Conservation (phyloP, 176 grass and related monocot genomes). For the Musa acuminata region DNA sequence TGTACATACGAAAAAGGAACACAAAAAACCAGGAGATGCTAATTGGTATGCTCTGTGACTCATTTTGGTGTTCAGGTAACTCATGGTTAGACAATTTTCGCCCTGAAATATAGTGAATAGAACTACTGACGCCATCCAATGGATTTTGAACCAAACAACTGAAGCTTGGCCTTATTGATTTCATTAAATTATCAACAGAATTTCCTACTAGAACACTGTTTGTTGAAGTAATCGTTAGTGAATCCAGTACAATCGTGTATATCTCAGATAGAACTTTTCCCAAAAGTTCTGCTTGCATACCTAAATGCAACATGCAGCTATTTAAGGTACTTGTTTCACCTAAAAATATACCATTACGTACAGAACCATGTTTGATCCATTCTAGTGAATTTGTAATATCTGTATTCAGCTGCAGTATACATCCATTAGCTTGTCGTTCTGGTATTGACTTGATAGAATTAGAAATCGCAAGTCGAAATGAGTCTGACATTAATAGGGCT, state of each 20-base stretch:
- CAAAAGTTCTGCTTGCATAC: slow-evolving; percentile 50
- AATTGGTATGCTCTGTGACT: slow-evolving; percentile 18
- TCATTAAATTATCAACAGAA: slow-evolving; percentile 66
- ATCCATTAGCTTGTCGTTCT: slow-evolving; percentile 68
- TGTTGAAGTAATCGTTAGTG: slow-evolving; percentile 59
- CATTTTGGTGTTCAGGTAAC: slow-evolving; percentile 25
- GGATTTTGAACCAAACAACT: slow-evolving; percentile 46
- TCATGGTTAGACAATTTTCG: slow-evolving; percentile 26
- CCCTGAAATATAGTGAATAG: slow-evolving; percentile 40
- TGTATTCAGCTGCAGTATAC: slow-evolving; percentile 58
- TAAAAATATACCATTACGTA: slow-evolving; percentile 24
- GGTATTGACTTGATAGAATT: slow-evolving; percentile 77
- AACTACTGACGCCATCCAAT: slow-evolving; percentile 34
- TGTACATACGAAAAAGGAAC: slow-evolving; percentile 65
- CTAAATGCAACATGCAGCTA: slow-evolving; percentile 28
- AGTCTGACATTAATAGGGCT: slow-evolving; percentile 41
- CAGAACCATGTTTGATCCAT: slow-evolving; percentile 40
- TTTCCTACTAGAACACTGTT: slow-evolving; percentile 66
- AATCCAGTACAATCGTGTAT: slow-evolving; percentile 59
- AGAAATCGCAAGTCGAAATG: slow-evolving; percentile 43
- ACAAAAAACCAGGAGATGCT: slow-evolving; percentile 45
- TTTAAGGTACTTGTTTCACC: slow-evolving; percentile 14
- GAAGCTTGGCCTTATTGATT: slow-evolving; percentile 49
- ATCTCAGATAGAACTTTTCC: slow-evolving; percentile 70
- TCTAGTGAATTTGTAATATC: slow-evolving; percentile 61